Percentiles rank a stretch among this genome's conserved stretches.
These are phyloP conservation scores for Naematelia aurantialba DNA, from an alignment of 768 basidiomycete species.

Conservation along the genomic window DNA sequence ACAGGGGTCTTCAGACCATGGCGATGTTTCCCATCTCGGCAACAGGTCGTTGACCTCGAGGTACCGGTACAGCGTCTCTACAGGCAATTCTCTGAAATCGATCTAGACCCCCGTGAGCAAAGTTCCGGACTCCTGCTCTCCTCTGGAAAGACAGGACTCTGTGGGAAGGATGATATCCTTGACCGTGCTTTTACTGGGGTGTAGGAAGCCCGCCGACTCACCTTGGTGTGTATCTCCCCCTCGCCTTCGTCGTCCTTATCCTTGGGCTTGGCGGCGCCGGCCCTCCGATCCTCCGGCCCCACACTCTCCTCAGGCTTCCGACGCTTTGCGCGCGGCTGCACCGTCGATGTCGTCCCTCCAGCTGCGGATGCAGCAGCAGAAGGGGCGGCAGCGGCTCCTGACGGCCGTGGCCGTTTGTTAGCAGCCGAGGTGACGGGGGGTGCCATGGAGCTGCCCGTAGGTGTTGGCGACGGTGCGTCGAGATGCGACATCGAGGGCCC, in stretches of 20 bases:
- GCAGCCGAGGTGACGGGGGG: slow-evolving; percentile 18
- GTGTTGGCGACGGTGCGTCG: slow-evolving; percentile 22
- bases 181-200: no score
- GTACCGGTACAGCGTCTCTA: slow-evolving; percentile 39
- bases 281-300: slow-evolving; percentile 6
- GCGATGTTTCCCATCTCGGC: slow-evolving; percentile 39
- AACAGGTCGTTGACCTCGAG: slow-evolving; percentile 40
- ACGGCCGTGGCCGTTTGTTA: slow-evolving; percentile 24
- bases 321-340: slow-evolving; percentile 22
- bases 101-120: slow-evolving; percentile 27
- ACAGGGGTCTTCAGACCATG: slow-evolving; percentile 45
- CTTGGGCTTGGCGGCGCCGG: slow-evolving; percentile 24
- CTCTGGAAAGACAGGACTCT: no score
- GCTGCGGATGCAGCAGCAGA: slow-evolving; percentile 1
- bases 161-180: no score
- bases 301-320: slow-evolving; percentile 27
- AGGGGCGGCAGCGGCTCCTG: slow-evolving; percentile 3
- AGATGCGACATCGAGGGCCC: slow-evolving; percentile 2
- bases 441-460: slow-evolving; percentile 8
- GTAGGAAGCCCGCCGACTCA: no score
- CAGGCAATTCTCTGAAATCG: slow-evolving; percentile 42
- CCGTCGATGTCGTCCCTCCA: not conserved
- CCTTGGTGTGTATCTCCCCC: slow-evolving; percentile 36
- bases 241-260: slow-evolving; percentile 32
- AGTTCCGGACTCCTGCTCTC: no score